These are phyloP conservation scores for Claviceps purpurea DNA, from an alignment of 2,329 filamentous ascomycete species.

Conservation along the genomic window DNA sequence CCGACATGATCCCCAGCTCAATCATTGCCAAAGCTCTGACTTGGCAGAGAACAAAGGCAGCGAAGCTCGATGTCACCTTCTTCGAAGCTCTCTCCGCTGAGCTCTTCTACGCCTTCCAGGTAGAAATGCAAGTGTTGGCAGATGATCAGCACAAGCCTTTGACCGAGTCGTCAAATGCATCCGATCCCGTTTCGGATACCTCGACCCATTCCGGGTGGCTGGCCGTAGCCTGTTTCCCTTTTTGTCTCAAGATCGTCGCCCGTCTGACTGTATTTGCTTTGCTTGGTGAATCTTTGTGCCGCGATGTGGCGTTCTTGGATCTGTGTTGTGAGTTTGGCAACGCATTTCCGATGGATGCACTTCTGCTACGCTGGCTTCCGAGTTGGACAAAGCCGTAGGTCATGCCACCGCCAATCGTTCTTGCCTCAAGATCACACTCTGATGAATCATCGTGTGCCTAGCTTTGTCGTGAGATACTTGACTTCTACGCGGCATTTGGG, in stretches of 20 bases:
- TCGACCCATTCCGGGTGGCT: background rate
- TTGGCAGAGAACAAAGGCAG: slow-evolving; percentile 8
- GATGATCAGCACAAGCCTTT: background rate
- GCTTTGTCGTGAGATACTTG: slow-evolving; percentile 3
- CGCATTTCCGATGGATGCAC: slow-evolving; percentile 6
- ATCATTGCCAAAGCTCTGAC: slow-evolving; percentile 8
- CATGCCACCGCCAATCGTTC: too few relatives aligned
- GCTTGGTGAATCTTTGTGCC: slow-evolving; percentile 6
- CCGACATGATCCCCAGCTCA: slow-evolving; percentile 5
- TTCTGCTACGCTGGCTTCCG: slow-evolving; percentile 7
- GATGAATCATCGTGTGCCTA: background rate
- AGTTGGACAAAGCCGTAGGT: slow-evolving; percentile 5
- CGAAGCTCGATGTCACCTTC: slow-evolving; percentile 6
- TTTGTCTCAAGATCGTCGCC: slow-evolving; percentile 7
- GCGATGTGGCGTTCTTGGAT: slow-evolving; percentile 5
- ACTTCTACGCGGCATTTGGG: too few relatives aligned
- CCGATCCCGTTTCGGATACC: too few relatives aligned
- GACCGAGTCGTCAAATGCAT: too few relatives aligned
- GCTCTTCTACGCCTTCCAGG: slow-evolving; percentile 5
- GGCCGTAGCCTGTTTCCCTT: slow-evolving; percentile 7
- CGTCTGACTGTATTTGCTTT: slow-evolving; percentile 8
- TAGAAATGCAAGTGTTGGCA: background rate
- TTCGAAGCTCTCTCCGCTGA: slow-evolving; percentile 7
- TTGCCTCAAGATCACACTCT: background rate
- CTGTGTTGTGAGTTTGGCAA: slow-evolving; percentile 7